phyloP scores from a whole-genome alignment of 805 yeast species.

The Yarrowia bubula region DNA sequence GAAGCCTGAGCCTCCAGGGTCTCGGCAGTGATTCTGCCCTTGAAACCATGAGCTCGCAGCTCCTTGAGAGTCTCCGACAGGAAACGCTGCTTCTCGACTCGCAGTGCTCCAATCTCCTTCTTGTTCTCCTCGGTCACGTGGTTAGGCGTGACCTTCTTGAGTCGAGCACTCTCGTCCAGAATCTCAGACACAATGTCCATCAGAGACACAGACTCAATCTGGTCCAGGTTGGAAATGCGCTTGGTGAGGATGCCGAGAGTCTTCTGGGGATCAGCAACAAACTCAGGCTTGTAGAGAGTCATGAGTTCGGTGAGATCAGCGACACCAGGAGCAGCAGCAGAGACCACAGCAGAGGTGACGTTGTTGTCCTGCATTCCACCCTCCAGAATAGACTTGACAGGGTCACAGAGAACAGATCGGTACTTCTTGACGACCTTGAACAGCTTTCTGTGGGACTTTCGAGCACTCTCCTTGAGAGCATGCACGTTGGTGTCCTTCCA shows the following conservation, averaged over 20 bases:
- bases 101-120: conserved; percentile 65
- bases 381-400: conserved; percentile 58
- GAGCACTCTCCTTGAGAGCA: conserved; percentile 91
- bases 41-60: conserved; percentile 72
- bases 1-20: conserved; percentile 61
- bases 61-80: conserved; percentile 76
- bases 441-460: conserved; percentile 77
- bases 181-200: conserved; percentile 56
- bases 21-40: conserved; percentile 61
- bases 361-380: background rate
- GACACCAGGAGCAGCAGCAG: background rate
- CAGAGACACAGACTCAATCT: conserved; percentile 49
- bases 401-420: conserved; percentile 56
- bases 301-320: conserved; percentile 42
- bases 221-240: conserved; percentile 43
- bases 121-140: conserved; percentile 69
- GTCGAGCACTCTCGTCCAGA: conserved; percentile 54
- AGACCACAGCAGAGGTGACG: background rate
- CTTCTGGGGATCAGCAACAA: conserved; percentile 51
- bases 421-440: conserved; percentile 83
- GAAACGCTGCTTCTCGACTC: conserved; percentile 74
- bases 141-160: conserved; percentile 76
- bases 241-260: conserved; percentile 57
- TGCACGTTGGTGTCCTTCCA: conserved; percentile 97
- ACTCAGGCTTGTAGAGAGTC: conserved; percentile 46